phyloP scores from a whole-genome alignment of 371 early-diverging fungal genomes.

The Actinomortierella ambigua region DNA sequence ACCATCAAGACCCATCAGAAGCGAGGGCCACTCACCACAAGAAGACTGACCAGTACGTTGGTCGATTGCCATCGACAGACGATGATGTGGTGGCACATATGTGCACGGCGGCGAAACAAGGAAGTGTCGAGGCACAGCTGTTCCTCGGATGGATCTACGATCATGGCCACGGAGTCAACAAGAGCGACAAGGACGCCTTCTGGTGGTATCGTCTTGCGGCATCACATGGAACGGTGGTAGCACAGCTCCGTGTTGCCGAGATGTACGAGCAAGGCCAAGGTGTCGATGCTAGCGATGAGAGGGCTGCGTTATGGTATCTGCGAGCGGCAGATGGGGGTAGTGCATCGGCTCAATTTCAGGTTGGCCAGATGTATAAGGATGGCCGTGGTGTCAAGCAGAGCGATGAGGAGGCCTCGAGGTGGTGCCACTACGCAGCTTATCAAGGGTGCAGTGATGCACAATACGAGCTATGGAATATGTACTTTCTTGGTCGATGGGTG shows the following conservation, averaged over 20 bases:
- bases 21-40: no score
- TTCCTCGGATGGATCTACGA: no score
- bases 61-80: no score
- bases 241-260: slow-evolving; percentile 77
- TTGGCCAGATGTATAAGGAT: slow-evolving; percentile 81
- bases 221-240: slow-evolving; percentile 77
- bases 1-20: no score
- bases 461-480: slow-evolving; percentile 73
- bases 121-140: no score
- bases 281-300: slow-evolving; percentile 57
- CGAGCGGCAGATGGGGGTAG: slow-evolving; percentile 77
- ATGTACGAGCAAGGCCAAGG: slow-evolving; percentile 83
- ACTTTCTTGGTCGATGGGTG: no score
- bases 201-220: slow-evolving; percentile 76
- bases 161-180: slow-evolving; percentile 78
- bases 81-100: no score
- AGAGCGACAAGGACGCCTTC: slow-evolving; percentile 69
- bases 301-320: slow-evolving; percentile 82
- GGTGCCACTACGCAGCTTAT: slow-evolving; percentile 68
- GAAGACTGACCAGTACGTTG: no score
- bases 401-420: slow-evolving; percentile 67
- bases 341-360: slow-evolving; percentile 66
- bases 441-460: slow-evolving; percentile 74
- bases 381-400: slow-evolving; percentile 79
- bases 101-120: no score